These are phyloP conservation scores for Clavispora carvajalis DNA, from an alignment of 805 yeast genomes.

Conservation along the genomic window DNA sequence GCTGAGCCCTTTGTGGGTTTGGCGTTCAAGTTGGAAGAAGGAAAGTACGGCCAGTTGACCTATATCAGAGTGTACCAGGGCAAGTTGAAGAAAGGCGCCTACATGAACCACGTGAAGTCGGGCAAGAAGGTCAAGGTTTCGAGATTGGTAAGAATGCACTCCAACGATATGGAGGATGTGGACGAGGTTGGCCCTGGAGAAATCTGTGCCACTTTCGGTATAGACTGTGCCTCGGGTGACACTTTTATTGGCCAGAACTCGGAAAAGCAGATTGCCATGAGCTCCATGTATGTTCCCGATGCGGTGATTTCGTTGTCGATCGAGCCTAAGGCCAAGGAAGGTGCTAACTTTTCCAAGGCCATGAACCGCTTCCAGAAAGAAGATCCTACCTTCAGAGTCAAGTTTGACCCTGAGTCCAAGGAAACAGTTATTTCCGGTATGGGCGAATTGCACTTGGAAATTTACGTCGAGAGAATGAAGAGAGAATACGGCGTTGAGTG, in stretches of 20 bases:
- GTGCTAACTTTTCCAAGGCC: constrained; percentile 88
- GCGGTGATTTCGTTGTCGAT: constrained; percentile 94
- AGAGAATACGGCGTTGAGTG: constrained; percentile 97
- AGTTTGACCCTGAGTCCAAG: constrained; percentile 83
- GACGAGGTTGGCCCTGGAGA: constrained; percentile 96
- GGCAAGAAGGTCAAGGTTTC: constrained; percentile 93
- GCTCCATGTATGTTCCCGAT: constrained; percentile 98
- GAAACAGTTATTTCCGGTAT: constrained; percentile 94
- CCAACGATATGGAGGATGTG: constrained; percentile 98
- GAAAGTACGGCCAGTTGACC: constrained; percentile 95
- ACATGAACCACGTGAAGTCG: constrained; percentile 81
- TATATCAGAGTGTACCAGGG: constrained; percentile 98
- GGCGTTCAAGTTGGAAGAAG: constrained; percentile 99
- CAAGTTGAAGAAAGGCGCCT: constrained; percentile 81
- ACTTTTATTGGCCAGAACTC: constrained; percentile 80
- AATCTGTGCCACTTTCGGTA: constrained; percentile 98
- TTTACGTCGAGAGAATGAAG: constrained; percentile 96
- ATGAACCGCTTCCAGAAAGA: constrained; percentile 96
- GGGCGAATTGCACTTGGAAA: constrained; percentile 97
- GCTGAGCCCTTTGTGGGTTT: constrained; percentile 85
- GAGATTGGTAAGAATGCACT: constrained; percentile 96
- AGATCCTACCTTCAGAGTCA: constrained; percentile 96
- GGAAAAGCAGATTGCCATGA: constrained; percentile 75
- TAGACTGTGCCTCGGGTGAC: constrained; percentile 98
- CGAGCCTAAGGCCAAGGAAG: constrained; percentile 81